A percentile compares a stretch with the other conserved stretches of the same genome.
Evolutionary conservation across 2,329 filamentous ascomycete genomes (phyloP).

Genomic region (Colletotrichum tamarilloi): DNA sequence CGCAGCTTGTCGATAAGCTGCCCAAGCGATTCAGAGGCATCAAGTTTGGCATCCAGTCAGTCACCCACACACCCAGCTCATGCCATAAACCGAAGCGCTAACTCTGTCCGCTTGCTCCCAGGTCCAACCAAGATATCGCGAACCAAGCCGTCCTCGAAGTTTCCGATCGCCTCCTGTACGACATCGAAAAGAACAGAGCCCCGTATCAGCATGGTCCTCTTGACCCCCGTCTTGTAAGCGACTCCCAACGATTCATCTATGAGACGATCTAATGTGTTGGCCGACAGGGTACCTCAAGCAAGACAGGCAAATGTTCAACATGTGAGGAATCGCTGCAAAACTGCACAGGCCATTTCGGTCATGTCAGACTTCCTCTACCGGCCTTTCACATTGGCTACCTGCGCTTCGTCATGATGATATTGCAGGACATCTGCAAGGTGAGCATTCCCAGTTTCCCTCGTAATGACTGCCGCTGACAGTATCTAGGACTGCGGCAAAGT

Average conservation of each 20-base stretch:
- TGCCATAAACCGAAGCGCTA: not conserved
- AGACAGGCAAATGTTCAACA: conserved; percentile 81
- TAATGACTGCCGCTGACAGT: not conserved
- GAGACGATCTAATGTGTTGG: not conserved
- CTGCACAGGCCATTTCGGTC: conserved; percentile 95
- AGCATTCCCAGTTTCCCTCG: conserved; percentile 5
- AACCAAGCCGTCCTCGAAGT: conserved; percentile 96
- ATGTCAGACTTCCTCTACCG: conserved; percentile 89
- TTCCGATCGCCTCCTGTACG: conserved; percentile 93
- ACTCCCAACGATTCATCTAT: conserved; percentile 31
- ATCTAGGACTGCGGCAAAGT: conserved; percentile 81
- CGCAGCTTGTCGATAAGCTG: conserved; percentile 88
- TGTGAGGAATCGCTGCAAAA: conserved; percentile 84
- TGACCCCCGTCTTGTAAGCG: conserved; percentile 77
- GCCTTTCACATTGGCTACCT: conserved; percentile 97
- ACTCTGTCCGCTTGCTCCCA: conserved; percentile 46
- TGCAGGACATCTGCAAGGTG: conserved; percentile 94
- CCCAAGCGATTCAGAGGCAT: conserved; percentile 94
- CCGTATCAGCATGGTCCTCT: conserved; percentile 87
- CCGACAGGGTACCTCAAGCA: conserved; percentile 83
- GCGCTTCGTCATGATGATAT: conserved; percentile 89
- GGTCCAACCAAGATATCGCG: conserved; percentile 92
- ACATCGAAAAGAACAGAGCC: conserved; percentile 81
- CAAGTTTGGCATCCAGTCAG: conserved; percentile 90
- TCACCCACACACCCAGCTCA: not conserved